These are phyloP conservation scores for Apostasia shenzhenica DNA, from an alignment of 106 monocot genomes.

Conservation along the genomic window DNA sequence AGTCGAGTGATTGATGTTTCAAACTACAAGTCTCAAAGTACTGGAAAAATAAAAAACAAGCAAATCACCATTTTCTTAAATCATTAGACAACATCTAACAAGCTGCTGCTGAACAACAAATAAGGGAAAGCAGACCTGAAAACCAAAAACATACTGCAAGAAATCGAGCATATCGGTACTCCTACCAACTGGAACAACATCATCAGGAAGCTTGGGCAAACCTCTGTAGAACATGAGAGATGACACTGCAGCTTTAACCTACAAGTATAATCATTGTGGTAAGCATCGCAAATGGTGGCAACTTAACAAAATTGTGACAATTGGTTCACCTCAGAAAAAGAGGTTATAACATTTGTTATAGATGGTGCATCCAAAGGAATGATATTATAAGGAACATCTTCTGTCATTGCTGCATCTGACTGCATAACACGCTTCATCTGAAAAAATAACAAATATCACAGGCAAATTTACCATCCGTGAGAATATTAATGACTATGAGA, in stretches of 20 bases:
- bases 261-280: slow-evolving; percentile 3
- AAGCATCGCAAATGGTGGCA: background rate
- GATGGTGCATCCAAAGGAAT: slow-evolving; percentile 84
- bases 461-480: background rate
- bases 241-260: slow-evolving; percentile 80
- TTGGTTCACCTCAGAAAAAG: slow-evolving; percentile 57
- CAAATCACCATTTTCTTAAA: no score
- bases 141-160: slow-evolving; percentile 85
- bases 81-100: no score
- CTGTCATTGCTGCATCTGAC: slow-evolving; percentile 84
- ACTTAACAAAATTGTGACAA: background rate
- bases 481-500: background rate
- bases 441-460: slow-evolving; percentile 8
- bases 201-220: slow-evolving; percentile 71
- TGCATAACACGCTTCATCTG: slow-evolving; percentile 83
- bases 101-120: background rate
- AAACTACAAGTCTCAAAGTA: no score
- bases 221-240: slow-evolving; percentile 57
- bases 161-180: slow-evolving; percentile 82
- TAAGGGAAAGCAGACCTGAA: slow-evolving; percentile 54
- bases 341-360: slow-evolving; percentile 53
- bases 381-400: slow-evolving; percentile 89
- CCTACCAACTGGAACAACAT: slow-evolving; percentile 50
- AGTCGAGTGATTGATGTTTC: no score
- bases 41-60: no score